Conservation (phyloP, 208 protist species). For the Leishmania major region DNA sequence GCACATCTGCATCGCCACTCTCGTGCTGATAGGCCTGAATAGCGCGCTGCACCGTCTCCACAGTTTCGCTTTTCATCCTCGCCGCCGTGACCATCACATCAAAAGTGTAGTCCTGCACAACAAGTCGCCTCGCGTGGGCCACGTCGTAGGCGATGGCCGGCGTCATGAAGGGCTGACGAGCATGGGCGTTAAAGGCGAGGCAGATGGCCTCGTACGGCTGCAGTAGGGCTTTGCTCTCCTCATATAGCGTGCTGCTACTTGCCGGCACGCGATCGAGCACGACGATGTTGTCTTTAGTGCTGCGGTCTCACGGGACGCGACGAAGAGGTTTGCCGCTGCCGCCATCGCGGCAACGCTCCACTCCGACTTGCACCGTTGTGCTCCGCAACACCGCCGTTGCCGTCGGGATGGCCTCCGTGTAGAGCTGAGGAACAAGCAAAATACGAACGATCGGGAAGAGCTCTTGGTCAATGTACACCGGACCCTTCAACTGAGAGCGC, state of each 20-base stretch:
- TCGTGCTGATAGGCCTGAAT: slow-evolving; percentile 28
- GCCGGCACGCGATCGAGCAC: slow-evolving; percentile 21
- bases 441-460: slow-evolving; percentile 29
- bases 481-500: slow-evolving; percentile 19
- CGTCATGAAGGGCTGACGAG: slow-evolving; percentile 1
- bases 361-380: slow-evolving; percentile 25
- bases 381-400: slow-evolving; percentile 13
- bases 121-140: slow-evolving; percentile 17
- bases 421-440: slow-evolving; percentile 28
- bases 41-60: slow-evolving; percentile 21
- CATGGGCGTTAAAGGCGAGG: slow-evolving; percentile 22
- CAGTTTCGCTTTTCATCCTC: slow-evolving; percentile 13
- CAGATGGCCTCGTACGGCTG: slow-evolving; percentile 15
- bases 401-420: slow-evolving; percentile 11
- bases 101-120: slow-evolving; percentile 25
- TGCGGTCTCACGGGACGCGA: slow-evolving; percentile 3
- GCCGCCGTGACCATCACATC: slow-evolving; percentile 15
- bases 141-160: slow-evolving; percentile 11
- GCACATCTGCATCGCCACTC: neutral
- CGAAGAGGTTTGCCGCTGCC: neutral
- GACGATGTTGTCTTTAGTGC: slow-evolving; percentile 14
- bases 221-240: neutral
- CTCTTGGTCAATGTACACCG: slow-evolving; percentile 22
- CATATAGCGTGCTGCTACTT: slow-evolving; percentile 5
- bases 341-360: slow-evolving; percentile 1